phyloP scores from a whole-genome alignment of 495 filamentous ascomycete species.

The Letharia lupina region DNA sequence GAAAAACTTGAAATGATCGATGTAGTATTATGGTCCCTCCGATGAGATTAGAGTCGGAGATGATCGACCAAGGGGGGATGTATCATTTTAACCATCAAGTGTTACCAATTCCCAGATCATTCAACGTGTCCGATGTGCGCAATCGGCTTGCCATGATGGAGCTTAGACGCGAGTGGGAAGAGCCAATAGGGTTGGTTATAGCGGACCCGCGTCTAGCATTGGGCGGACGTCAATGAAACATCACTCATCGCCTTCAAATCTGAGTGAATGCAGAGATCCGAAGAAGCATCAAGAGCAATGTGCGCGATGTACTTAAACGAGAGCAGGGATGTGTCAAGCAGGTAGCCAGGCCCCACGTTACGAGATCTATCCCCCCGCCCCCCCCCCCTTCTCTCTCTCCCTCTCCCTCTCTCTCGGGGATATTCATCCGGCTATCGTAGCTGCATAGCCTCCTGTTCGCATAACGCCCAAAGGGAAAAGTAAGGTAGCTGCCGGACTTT shows the following conservation, averaged over 20 bases:
- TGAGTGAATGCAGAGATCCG: conserved; percentile 10
- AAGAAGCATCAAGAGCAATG: conserved; percentile 1
- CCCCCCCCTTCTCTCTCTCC: background rate
- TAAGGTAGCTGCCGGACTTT: background rate
- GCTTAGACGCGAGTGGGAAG: background rate
- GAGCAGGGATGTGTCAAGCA: conserved; percentile 12
- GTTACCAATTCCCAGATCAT: background rate
- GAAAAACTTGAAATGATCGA: background rate
- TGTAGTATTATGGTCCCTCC: background rate
- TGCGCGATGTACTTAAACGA: conserved; percentile 11
- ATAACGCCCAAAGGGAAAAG: background rate
- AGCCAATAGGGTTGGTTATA: conserved; percentile 8
- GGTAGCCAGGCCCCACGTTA: conserved; percentile 5
- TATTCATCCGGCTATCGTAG: conserved; percentile 3
- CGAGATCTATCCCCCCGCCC: background rate
- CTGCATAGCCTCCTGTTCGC: conserved; percentile 15
- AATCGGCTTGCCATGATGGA: background rate
- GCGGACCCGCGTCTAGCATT: conserved; percentile 2
- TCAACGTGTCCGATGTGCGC: background rate
- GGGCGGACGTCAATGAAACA: conserved; percentile 5
- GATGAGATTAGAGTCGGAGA: background rate
- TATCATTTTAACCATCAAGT: conserved; percentile 7
- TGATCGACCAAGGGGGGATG: conserved; percentile 1
- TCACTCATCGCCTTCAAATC: background rate
- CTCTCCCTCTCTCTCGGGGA: background rate